Evolutionary conservation across 805 yeast genomes (phyloP), one percentile per base, ranked within the genome.

Genomic region (Starmera caribaea): DNA sequence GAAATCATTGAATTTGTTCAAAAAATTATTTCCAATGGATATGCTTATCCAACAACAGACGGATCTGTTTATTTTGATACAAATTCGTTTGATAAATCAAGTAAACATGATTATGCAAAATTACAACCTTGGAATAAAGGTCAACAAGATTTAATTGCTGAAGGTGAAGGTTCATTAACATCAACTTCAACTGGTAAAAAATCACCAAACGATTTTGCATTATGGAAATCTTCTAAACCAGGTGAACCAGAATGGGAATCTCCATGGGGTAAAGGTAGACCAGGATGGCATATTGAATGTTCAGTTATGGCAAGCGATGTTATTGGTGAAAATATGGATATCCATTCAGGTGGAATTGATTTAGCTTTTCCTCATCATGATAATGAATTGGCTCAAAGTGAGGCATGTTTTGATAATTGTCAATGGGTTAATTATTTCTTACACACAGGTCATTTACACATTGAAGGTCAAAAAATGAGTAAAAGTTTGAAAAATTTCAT

Each of bases 271-370:
- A 69, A 69, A 43, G 98, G 98, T 39, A 81, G 98, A 60, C 98
- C 98, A 12, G 98, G 98, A 4, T 92, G 98, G 98, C 98, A 92
- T 60, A 92, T 92, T 59, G 98, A 92, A 65, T 92, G 98, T 72
- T 88, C 97, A 8, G 98, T 92, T 16, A 92, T 92, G 98, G 97
- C 97, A 2, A 74, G 88, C 38, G 95, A 88, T 49, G 73, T 89
- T 36, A 71, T 84, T 31, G 97, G 97, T 5, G 62, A 74, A 16
- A 70, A 71, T 43, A 83, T 92, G 73, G 98, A 92, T 61, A 86
- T 92, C 49, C 98, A 92, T 59, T 80, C 95, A 14, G 98, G 98
- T 42, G 98, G 98, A 48, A 78, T 92, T 40, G 98, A 92, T 65
- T 73, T 92, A 54, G 96, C 97, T 16, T 92, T 92, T 68, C 99